Conservation (phyloP, 352 stramenopile species). For the Thalassiosira oceanica region DNA sequence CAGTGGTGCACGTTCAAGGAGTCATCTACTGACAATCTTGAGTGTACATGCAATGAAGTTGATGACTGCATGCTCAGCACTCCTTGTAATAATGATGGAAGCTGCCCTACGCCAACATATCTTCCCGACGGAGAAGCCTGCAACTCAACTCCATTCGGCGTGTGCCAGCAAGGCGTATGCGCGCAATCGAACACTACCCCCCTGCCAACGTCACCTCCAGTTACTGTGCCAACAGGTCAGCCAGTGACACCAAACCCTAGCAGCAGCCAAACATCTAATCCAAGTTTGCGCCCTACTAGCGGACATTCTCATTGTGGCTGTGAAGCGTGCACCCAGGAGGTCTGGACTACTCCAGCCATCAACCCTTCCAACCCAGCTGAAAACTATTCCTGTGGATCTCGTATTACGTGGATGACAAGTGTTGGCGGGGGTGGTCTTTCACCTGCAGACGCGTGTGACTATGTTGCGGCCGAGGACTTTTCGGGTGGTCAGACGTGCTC, state of each 20-base stretch:
- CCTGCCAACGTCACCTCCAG: neutral
- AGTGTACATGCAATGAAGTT: conserved; percentile 19
- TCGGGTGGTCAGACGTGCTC: neutral
- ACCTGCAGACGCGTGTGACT: neutral
- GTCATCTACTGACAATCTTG: conserved; percentile 1
- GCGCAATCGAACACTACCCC: neutral
- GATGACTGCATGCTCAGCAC: conserved; percentile 36
- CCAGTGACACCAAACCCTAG: neutral
- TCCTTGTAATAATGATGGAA: conserved; percentile 29
- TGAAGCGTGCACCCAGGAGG: neutral
- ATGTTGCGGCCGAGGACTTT: neutral
- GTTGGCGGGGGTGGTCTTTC: neutral
- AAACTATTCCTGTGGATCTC: neutral
- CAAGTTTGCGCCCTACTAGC: neutral
- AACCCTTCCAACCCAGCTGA: neutral
- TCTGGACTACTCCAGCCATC: neutral
- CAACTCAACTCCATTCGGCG: conserved; percentile 31
- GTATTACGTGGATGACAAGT: neutral
- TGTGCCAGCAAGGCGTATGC: conserved; percentile 26
- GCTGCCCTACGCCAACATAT: conserved; percentile 11
- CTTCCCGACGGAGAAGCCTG: conserved; percentile 22
- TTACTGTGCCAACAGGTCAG: neutral
- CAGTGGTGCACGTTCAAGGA: conserved; percentile 57
- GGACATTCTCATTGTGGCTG: conserved; percentile 4
- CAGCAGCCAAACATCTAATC: neutral